Evolutionary conservation across 331 rosid genomes (phyloP).

Genomic region (Prunus yedoensis): DNA sequence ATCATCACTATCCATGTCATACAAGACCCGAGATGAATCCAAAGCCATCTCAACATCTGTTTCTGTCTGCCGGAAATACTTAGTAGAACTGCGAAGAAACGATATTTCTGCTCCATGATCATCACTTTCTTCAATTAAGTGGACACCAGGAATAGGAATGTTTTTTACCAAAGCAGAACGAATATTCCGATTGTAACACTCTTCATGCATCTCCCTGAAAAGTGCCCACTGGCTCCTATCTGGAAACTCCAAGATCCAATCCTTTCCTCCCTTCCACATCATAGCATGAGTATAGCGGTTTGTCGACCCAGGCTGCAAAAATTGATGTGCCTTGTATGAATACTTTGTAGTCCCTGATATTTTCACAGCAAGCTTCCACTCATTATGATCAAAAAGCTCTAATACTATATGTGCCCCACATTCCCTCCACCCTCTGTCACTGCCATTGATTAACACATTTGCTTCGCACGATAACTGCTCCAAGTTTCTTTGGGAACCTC

Average conservation of each 20-base stretch:
- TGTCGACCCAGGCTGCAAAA: constrained; percentile 95
- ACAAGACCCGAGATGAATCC: constrained; percentile 64
- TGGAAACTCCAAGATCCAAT: constrained; percentile 89
- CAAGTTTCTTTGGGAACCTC: constrained; percentile 59
- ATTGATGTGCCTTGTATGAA: constrained; percentile 91
- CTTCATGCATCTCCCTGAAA: constrained; percentile 96
- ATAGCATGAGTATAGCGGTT: constrained; percentile 96
- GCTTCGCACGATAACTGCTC: constrained; percentile 71
- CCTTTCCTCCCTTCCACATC: constrained; percentile 99
- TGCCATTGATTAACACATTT: constrained; percentile 66
- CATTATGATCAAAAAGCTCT: constrained; percentile 79
- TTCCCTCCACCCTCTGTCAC: constrained; percentile 94
- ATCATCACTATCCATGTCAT: constrained; percentile 98
- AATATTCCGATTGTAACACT: constrained; percentile 81
- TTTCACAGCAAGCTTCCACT: constrained; percentile 94
- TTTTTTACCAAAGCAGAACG: constrained; percentile 85
- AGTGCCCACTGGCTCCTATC: constrained; percentile 92
- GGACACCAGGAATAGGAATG: constrained; percentile 97
- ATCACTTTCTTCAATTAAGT: constrained; percentile 64
- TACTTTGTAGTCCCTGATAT: constrained; percentile 63
- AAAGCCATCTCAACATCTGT: constrained; percentile 92
- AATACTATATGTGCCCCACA: constrained; percentile 65
- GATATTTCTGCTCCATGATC: constrained; percentile 53
- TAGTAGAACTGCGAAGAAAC: constrained; percentile 59
- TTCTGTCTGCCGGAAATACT: constrained; percentile 69